Evolutionary conservation across 352 stramenopile genomes (phyloP).

Genomic region (Peronospora farinosa): DNA sequence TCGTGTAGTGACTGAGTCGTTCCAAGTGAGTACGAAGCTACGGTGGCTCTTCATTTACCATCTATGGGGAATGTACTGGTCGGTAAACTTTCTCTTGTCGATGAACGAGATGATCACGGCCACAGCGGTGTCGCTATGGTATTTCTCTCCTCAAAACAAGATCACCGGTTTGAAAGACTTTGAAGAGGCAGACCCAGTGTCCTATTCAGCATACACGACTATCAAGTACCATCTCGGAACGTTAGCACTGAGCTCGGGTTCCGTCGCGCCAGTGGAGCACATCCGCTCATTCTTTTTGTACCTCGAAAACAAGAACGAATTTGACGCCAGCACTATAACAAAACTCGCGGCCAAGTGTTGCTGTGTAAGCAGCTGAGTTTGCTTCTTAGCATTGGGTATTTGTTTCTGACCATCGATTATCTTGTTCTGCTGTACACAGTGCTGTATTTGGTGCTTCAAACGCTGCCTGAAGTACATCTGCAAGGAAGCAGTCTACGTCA

Average conservation of each 20-base stretch:
- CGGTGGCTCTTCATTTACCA: conserved; percentile 78
- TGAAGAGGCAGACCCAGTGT: conserved; percentile 45
- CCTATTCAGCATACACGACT: conserved; percentile 55
- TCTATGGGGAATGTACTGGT: conserved; percentile 78
- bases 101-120: conserved; percentile 74
- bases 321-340: conserved; percentile 55
- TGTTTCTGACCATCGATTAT: conserved; percentile 4
- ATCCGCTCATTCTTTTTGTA: conserved; percentile 76
- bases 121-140: conserved; percentile 68
- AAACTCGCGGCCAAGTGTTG: conserved; percentile 51
- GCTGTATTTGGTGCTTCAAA: conserved; percentile 83
- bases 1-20: conserved; percentile 60
- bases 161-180: conserved; percentile 56
- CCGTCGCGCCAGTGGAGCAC: conserved; percentile 55
- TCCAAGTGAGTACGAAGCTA: conserved; percentile 53
- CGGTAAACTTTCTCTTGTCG: conserved; percentile 52
- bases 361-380: conserved; percentile 49
- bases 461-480: conserved; percentile 79
- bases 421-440: conserved; percentile 32
- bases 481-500: conserved; percentile 79
- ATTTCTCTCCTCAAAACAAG: conserved; percentile 62
- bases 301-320: conserved; percentile 78
- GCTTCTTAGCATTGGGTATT: neutral
- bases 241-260: conserved; percentile 52
- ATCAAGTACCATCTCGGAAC: conserved; percentile 71